Evolutionary conservation across 2,329 filamentous ascomycete species (phyloP), one percentile per base, ranked within the genome.

Genomic region (Fusarium armeniacum): DNA sequence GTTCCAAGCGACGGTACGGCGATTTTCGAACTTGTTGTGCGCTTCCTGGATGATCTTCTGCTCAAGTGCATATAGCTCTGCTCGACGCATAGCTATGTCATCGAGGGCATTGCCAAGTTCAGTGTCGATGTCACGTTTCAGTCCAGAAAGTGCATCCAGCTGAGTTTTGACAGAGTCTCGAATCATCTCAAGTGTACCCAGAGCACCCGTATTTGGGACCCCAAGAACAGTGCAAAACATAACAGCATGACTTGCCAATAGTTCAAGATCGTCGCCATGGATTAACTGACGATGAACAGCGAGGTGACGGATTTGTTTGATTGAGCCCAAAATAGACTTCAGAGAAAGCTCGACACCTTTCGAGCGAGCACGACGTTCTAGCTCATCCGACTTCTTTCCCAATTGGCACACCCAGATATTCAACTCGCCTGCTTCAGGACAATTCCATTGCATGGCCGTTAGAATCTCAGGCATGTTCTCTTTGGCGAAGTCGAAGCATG

Each of bases 351-450:
- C 3, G 3, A 51, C 11, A 12, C n/a, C 24, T 28, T 41, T 28
- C 13, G 33, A 26, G 13, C 2, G 0, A 40, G 49, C 49, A 20
- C 18, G 24, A 5, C 6, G 35, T 5, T 30, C 18, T 3, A 40
- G n/a, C 5, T 18, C 10, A 6, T 16, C 13, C 6, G 12, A 28
- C n/a, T 7, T 51, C 35, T 41, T 51, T 20, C n/a, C n/a, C 30
- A 51, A 6, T 20, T 51, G 33, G 15, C 33, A 2, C n/a, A 20
- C 18, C 49, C 35, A 51, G 18, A 51, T 22, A 15, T 51, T 16
- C 24, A 51, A 22, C 15, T 51, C 49, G 18, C 49, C 49, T 12
- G 49, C 49, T 51, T 40, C 49, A 20, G 49, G 35, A 22, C 49
- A 51, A 8, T 36, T n/a, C 33, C 49, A 51, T 9, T 6, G 4